A percentile compares a stretch with the other conserved stretches of the same genome.
phyloP scores from a whole-genome alignment of 345 rosid species.

The Salix koriyanagi region DNA sequence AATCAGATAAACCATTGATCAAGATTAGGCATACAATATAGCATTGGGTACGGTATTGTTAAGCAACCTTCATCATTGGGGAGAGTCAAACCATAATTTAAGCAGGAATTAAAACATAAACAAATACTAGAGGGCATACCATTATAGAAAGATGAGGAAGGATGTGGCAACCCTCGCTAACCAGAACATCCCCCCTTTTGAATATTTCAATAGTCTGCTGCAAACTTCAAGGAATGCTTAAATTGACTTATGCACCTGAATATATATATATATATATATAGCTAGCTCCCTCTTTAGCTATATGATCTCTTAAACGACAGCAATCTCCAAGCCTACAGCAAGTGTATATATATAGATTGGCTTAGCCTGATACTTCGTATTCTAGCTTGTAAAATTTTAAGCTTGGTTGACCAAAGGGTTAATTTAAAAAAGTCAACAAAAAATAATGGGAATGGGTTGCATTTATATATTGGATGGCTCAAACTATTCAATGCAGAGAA shows the following conservation, averaged over 20 bases:
- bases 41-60: neutral
- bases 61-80: conserved; percentile 6
- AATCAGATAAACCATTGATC: neutral
- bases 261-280: too few relatives aligned
- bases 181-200: too few relatives aligned
- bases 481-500: neutral
- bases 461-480: conserved; percentile 3
- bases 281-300: too few relatives aligned
- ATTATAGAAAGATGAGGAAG: neutral
- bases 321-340: neutral
- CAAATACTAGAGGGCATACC: neutral
- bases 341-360: neutral
- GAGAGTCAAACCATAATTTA: neutral
- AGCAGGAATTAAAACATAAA: neutral
- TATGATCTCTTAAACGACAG: too few relatives aligned
- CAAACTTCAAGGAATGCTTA: neutral
- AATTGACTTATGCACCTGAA: too few relatives aligned
- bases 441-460: conserved; percentile 6
- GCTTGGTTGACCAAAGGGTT: conserved; percentile 8
- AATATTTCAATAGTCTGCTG: neutral
- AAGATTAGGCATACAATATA: neutral
- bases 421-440: conserved; percentile 24
- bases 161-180: neutral
- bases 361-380: neutral
- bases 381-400: neutral